Base-by-base conservation (phyloP, 305 asterid genomes). In the Fraxinus baroniana region DNA sequence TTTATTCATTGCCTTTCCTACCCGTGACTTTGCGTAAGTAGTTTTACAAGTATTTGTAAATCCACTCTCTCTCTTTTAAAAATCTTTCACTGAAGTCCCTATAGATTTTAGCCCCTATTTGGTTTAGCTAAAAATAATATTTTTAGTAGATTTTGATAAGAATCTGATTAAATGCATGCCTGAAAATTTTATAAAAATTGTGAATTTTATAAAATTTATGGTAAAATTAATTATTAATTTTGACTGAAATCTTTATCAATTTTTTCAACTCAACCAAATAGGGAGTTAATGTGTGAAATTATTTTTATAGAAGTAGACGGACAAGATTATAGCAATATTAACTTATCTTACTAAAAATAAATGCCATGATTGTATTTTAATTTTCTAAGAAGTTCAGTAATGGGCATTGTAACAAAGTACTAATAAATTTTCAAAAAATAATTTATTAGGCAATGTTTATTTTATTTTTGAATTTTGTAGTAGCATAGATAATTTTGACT, bases 21-120 rank as follows among this genome's bases (percentile, higher is more conserved):
- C 86, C 85, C 86, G 83, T 83, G 86, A 83, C 81, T 86, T 55
- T 82, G 57, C 83, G 64, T 46, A 44, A 41, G 74, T 81, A 71
- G 80, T 49, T 71, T 35, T 37, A 30, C 32, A 9, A 15, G 60
- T 71, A 75, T 3, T 85, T 80, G 24, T 66, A 62, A n/a, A 36
- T 80, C 4, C 35, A 71, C 72, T 82, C 83, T 36, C 78, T 36
- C 7, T 77, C 44, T 73, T 39, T 80, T 33, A 1, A 0, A 0
- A 1, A 76, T 55, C 33, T 71, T 68, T 4, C 37, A 18, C 3
- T 8, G 1, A 32, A 70, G 52, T 64, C 82, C 83, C 12, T 33
- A 1, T 33, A 32, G 7, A 7, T 20, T 36, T 79, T 44, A 39
- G 3, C 57, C 52, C 1, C 52, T 0, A 9, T 44, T 44, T 44